Evolutionary conservation across 306 rosid species (phyloP).

Genomic region (Malus domestica): DNA sequence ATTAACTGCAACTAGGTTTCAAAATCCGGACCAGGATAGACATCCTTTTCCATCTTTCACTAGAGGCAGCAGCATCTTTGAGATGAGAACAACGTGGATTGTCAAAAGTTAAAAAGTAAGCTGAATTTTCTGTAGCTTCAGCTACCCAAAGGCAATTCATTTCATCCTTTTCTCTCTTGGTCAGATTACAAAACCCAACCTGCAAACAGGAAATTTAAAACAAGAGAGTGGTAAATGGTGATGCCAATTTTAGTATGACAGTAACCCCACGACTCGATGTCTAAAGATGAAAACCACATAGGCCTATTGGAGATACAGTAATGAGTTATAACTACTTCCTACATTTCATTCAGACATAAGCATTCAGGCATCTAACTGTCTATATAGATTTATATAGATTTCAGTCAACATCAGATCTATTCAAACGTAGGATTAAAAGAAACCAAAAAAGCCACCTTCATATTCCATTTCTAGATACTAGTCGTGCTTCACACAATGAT

Average conservation of each 20-base stretch:
- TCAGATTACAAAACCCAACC: conserved; percentile 82
- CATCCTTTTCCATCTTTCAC: conserved; percentile 56
- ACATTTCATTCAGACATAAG: neutral
- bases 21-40: conserved; percentile 43
- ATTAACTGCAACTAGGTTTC: conserved; percentile 5
- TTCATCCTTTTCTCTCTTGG: conserved; percentile 62
- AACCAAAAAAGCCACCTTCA: neutral
- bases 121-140: conserved; percentile 65
- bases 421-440: neutral
- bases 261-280: neutral
- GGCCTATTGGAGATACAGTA: no score
- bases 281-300: neutral
- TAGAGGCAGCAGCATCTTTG: conserved; percentile 47
- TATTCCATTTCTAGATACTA: neutral
- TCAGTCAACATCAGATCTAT: neutral
- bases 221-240: neutral
- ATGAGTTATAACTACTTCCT: no score
- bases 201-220: conserved; percentile 14
- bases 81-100: conserved; percentile 53
- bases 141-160: conserved; percentile 67
- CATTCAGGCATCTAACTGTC: neutral
- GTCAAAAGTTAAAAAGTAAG: conserved; percentile 60
- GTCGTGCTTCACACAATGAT: neutral
- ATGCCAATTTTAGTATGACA: neutral
- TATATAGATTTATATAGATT: neutral